Percentiles rank a stretch among this genome's conserved stretches.
These are phyloP conservation scores for Penicillium griseofulvum DNA, from an alignment of 2,329 filamentous ascomycete species.

Conservation along the genomic window DNA sequence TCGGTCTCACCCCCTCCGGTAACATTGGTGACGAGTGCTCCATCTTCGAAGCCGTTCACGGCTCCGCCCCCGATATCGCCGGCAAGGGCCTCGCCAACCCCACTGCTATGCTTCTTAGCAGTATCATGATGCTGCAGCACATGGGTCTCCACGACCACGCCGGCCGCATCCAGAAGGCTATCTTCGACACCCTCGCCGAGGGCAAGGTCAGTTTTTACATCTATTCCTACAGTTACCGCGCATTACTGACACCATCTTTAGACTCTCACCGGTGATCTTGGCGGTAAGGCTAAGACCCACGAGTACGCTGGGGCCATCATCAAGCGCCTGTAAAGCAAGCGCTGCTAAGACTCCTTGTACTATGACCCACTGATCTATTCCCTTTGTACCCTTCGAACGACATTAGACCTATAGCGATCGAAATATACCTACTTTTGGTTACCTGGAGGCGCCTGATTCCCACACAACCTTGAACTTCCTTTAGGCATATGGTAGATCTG, in stretches of 20 bases:
- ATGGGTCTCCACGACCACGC: slow-evolving; percentile 89
- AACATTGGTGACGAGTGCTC: slow-evolving; percentile 99
- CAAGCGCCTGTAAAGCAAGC: slow-evolving; percentile 51
- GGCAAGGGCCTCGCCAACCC: slow-evolving; percentile 97
- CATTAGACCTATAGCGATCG: slow-evolving; percentile 39
- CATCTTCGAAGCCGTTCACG: slow-evolving; percentile 99
- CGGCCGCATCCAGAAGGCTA: slow-evolving; percentile 84
- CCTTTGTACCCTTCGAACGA: slow-evolving; percentile 37
- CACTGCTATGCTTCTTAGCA: slow-evolving; percentile 88
- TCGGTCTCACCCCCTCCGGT: slow-evolving; percentile 93
- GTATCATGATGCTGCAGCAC: slow-evolving; percentile 99
- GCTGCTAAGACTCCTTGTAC: slow-evolving; percentile 31
- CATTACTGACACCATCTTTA: slow-evolving; percentile 27
- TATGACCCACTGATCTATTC: slow-evolving; percentile 35
- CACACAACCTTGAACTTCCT: not conserved
- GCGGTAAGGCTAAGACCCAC: slow-evolving; percentile 91
- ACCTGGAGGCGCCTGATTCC: slow-evolving; percentile 22
- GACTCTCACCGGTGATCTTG: slow-evolving; percentile 88
- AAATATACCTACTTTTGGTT: slow-evolving; percentile 37
- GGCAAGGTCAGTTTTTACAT: slow-evolving; percentile 65
- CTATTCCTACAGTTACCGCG: not conserved
- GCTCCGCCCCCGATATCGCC: slow-evolving; percentile 92
- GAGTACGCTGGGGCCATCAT: slow-evolving; percentile 96
- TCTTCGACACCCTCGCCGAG: slow-evolving; percentile 91
- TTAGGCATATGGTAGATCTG: not conserved